Conservation (phyloP, 2,329 filamentous ascomycete genomes). For the Talaromyces marneffei region DNA sequence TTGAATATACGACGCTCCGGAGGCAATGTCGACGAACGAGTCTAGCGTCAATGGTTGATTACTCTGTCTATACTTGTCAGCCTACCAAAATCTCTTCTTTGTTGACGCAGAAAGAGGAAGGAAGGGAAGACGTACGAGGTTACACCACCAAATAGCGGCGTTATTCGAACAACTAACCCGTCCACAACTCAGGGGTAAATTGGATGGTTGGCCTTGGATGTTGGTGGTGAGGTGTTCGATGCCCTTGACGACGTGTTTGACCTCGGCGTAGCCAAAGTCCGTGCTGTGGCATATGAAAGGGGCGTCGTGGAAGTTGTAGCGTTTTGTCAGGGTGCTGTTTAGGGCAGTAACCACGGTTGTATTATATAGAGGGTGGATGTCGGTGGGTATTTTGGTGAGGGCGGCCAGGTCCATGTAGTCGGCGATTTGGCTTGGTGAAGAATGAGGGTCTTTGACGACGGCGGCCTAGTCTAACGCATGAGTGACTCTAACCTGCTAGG, state of each 20-base stretch:
- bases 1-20: neutral
- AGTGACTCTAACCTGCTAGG: neutral
- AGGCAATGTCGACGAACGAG: neutral
- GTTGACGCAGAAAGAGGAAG: neutral
- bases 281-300: neutral
- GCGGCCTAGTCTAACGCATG: neutral
- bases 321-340: neutral
- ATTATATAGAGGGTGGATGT: too few species aligned
- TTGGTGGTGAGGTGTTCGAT: neutral
- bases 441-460: neutral
- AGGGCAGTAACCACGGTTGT: neutral
- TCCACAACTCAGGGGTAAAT: neutral
- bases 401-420: neutral
- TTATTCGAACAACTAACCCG: neutral
- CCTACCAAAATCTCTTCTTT: neutral
- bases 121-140: neutral
- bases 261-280: neutral
- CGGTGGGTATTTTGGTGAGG: neutral
- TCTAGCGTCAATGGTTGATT: neutral
- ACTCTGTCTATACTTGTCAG: neutral
- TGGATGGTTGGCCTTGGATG: neutral
- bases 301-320: neutral
- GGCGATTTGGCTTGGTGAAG: neutral
- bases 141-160: constrained; percentile 5
- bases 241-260: neutral